Evolutionary conservation across 331 rosid genomes (phyloP).

Genomic region (Quercus lobata): DNA sequence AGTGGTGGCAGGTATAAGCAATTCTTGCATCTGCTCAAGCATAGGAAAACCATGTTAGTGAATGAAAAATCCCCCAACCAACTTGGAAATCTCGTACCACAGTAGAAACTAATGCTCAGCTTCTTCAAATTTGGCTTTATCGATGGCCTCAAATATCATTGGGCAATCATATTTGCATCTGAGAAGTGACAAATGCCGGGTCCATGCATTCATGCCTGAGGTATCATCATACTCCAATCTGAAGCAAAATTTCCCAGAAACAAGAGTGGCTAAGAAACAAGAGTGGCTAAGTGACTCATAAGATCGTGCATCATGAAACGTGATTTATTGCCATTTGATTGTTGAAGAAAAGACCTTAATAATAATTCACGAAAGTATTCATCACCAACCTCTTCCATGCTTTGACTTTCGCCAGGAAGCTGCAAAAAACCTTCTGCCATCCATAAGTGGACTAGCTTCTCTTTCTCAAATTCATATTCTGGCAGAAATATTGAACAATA

Average conservation of each 20-base stretch:
- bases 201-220: background rate
- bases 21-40: conserved; percentile 16
- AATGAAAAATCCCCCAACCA: conserved; percentile 21
- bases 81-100: too few relatives aligned
- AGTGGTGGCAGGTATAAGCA: conserved; percentile 37
- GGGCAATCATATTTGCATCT: background rate
- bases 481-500: conserved; percentile 19
- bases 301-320: conserved; percentile 15
- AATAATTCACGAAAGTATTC: conserved; percentile 18
- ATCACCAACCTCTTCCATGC: conserved; percentile 26
- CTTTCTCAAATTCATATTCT: conserved; percentile 9
- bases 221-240: background rate
- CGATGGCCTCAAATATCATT: background rate
- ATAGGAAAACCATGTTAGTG: conserved; percentile 16
- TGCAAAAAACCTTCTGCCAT: conserved; percentile 26
- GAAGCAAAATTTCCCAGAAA: conserved; percentile 12
- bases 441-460: conserved; percentile 20
- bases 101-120: too few relatives aligned
- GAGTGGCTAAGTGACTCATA: conserved; percentile 7
- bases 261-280: background rate
- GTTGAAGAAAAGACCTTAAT: conserved; percentile 21
- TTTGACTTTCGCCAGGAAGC: background rate
- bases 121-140: background rate
- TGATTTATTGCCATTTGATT: conserved; percentile 6
- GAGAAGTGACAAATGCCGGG: conserved; percentile 12